Percentiles rank a stretch among this genome's conserved stretches.
Conservation (phyloP, 1,284 basidiomycete genomes). For the Coniophora puteana region DNA sequence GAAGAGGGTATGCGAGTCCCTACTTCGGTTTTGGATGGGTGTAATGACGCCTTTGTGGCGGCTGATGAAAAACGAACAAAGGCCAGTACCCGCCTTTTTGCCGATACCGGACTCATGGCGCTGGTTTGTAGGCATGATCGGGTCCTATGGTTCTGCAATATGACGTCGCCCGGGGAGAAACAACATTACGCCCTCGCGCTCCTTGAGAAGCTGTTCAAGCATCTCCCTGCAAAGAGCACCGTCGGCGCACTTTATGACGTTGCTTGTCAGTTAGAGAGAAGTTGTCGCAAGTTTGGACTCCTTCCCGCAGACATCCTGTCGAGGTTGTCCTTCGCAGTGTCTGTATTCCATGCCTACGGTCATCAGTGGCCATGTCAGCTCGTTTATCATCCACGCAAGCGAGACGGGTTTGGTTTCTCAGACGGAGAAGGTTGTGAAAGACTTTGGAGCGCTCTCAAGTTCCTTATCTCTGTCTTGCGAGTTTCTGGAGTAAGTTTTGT, state of each 20-base stretch:
- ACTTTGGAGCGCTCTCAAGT: constrained; percentile 27
- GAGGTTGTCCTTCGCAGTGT: background rate
- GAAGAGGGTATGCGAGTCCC: constrained; percentile 7
- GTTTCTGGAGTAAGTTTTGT: constrained; percentile 24
- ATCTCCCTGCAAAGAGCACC: background rate
- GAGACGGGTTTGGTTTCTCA: constrained; percentile 5
- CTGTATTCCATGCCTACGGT: constrained; percentile 2
- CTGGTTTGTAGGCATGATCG: constrained; percentile 21
- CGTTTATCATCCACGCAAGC: constrained; percentile 4
- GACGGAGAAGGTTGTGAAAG: constrained; percentile 32
- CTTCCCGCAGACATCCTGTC: background rate
- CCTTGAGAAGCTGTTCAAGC: constrained; percentile 11
- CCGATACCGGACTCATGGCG: constrained; percentile 18
- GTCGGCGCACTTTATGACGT: constrained; percentile 16
- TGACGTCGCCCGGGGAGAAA: constrained; percentile 18
- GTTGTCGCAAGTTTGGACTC: constrained; percentile 3
- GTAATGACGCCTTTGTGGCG: constrained; percentile 15
- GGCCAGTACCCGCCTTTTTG: constrained; percentile 15
- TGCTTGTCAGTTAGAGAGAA: constrained; percentile 14
- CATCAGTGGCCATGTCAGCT: constrained; percentile 4
- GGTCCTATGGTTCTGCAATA: constrained; percentile 16
- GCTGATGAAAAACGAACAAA: constrained; percentile 15
- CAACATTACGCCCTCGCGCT: constrained; percentile 19
- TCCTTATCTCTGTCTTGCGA: constrained; percentile 18
- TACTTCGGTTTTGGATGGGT: constrained; percentile 8